Base-by-base conservation (phyloP, 2,329 filamentous ascomycete genomes). In the Aspergillus sp. region DNA sequence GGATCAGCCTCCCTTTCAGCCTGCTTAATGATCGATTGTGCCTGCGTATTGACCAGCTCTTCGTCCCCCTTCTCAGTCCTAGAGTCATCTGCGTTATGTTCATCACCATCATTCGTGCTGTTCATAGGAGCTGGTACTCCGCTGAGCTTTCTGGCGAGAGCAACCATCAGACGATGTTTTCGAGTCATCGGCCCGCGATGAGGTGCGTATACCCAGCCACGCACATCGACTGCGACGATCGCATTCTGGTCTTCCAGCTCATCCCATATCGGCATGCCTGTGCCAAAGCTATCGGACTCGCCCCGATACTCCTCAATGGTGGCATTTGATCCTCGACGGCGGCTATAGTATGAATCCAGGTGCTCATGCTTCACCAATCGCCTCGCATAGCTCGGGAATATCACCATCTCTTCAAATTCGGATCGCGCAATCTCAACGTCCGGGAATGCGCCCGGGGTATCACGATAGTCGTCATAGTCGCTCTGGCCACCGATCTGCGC, bases 331-430 rank as follows among this genome's bases (percentile, higher is more conserved):
- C 67, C 70, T 8, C 72, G 68, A n/a, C 69, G 69, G 36, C 55
- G 60, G n/a, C 59, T 67, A 61, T 43, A 70, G 69, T 67, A 72
- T 32, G 60, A 60, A 43, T 70, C 58, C 21, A 60, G 47, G n/a
- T 75, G 75, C 64, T 76, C 74, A 75, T 79, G 63, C 66, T 80
- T 89, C 36, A 85, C 76, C 73, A 96, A 89, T 62, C 83, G 84
- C 71, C 93, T 88, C 8, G 91, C 92, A 74, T 99, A 99, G 56
- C 92, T 97, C 0, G 95, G 95, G 68, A 99, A 99, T 23, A 99
- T 75, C 9, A 99, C 87, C 88, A 99, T 91, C 78, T 98, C 91
- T 74, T 97, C 92, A 62, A 92, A 86, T 12, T 91, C 93, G 63
- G 87, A 88, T 10, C 87, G 85, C 15, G 90, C 86, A 61, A 97